Conservation (phyloP, 2,329 filamentous ascomycete genomes). For the Gnomoniopsis smithogilvyi region DNA sequence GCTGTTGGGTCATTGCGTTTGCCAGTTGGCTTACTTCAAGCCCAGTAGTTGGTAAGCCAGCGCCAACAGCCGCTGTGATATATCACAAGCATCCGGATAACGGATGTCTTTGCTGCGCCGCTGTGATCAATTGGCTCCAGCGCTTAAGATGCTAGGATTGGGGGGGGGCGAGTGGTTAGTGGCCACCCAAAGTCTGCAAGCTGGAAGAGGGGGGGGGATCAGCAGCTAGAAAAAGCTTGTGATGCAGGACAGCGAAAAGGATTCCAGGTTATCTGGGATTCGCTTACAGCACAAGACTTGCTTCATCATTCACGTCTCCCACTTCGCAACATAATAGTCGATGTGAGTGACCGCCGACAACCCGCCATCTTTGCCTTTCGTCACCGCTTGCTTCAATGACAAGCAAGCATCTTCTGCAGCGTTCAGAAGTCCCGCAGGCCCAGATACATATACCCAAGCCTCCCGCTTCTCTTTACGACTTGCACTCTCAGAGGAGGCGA, state of each 20-base stretch:
- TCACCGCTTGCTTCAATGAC: not conserved
- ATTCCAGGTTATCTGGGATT: too few relatives aligned
- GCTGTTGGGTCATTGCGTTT: not conserved
- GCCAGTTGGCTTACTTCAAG: not conserved
- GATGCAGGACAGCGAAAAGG: too few relatives aligned
- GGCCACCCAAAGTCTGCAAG: not conserved
- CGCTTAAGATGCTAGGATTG: not conserved
- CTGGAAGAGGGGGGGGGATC: too few relatives aligned
- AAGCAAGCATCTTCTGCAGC: conserved; percentile 2
- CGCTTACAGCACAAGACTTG: too few relatives aligned
- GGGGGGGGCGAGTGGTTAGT: not conserved
- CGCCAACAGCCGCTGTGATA: not conserved
- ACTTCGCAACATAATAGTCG: too few relatives aligned
- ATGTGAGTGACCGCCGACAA: too few relatives aligned
- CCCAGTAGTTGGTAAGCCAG: not conserved
- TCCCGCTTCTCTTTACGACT: not conserved
- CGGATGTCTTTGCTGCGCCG: not conserved
- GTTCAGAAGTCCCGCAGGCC: conserved; percentile 3
- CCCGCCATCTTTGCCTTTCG: too few relatives aligned
- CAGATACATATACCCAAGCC: conserved; percentile 11
- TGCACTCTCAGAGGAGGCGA: not conserved
- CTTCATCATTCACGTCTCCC: too few relatives aligned
- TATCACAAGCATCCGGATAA: too few relatives aligned
- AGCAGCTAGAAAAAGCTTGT: too few relatives aligned
- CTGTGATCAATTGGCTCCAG: not conserved